Base-by-base conservation (phyloP, 768 basidiomycete species). In the Leccinum incarnatum region DNA sequence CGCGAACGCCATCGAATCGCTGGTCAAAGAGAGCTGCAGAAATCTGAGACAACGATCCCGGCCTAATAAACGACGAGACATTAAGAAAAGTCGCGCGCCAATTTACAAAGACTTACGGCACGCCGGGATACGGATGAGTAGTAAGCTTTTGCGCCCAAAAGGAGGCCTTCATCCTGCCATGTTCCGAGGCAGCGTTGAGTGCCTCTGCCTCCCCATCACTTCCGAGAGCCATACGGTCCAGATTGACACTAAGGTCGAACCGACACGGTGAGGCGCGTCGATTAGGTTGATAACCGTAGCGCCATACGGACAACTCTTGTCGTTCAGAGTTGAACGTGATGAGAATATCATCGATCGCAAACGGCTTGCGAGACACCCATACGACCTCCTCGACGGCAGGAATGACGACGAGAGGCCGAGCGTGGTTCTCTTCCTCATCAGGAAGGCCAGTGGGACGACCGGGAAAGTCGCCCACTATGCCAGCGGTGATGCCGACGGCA, bases 101-200 rank as follows among this genome's bases (percentile, higher is more conserved):
- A 29, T 14, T 60, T 37, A 57, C 25, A 27, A 53, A 42, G 71
- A 65, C 83, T 75, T 68, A 91, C 91, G 83, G 81, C 47, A 66
- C 66, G 50, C 73, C 68, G 0, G 77, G 62, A 17, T 85, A 75
- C n/a, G 80, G 75, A 54, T 81, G 78, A 14, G 79, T 76, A 54
- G 78, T 71, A 15, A 93, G 62, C 53, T 74, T 78, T 63, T 91
- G 84, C 72, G 87, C 82, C 90, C 91, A 93, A 66, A 84, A 88
- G 0, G 84, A 78, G 2, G 88, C 81, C 54, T 83, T 84, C 84
- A 90, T 87, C 59, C 85, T 78, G 5, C 82, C 83, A 65, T 87
- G 80, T 57, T 87, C 84, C 19, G 78, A 75, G 1, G 80, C 75
- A 11, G 74, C 67, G 1, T 77, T 57, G 14, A 72, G 62, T 2